A percentile compares a stretch with the other conserved stretches of the same genome.
Conservation (phyloP, 2,329 filamentous ascomycete species). For the Amauroascus verrucosus region DNA sequence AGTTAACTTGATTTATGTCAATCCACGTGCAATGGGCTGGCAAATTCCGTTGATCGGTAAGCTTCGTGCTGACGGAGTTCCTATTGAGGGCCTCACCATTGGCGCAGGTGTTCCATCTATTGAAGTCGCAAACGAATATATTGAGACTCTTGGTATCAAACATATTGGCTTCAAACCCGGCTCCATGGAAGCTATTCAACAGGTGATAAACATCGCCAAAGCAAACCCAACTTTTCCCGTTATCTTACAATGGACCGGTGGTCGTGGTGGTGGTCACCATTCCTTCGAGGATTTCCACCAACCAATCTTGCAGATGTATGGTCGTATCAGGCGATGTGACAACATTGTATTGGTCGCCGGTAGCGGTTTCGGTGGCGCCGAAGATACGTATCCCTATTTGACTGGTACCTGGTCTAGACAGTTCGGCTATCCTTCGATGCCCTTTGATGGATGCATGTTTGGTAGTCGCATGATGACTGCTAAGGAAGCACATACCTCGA, state of each 20-base stretch:
- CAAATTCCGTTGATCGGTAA: slow-evolving; percentile 76
- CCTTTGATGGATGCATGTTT: slow-evolving; percentile 83
- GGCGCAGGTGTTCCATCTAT: slow-evolving; percentile 89
- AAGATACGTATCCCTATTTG: slow-evolving; percentile 86
- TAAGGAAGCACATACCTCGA: slow-evolving; percentile 82
- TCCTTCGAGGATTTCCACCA: slow-evolving; percentile 94
- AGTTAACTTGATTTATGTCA: slow-evolving; percentile 85
- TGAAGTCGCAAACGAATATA: slow-evolving; percentile 87
- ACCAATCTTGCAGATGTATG: slow-evolving; percentile 83
- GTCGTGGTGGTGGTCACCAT: slow-evolving; percentile 86
- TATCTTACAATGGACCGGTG: slow-evolving; percentile 88
- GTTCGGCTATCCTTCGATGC: slow-evolving; percentile 84
- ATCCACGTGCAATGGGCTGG: slow-evolving; percentile 81
- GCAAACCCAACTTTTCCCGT: slow-evolving; percentile 92
- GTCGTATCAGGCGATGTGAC: slow-evolving; percentile 69
- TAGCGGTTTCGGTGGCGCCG: slow-evolving; percentile 80
- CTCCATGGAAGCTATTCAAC: slow-evolving; percentile 75
- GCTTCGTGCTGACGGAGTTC: slow-evolving; percentile 72
- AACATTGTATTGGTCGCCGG: slow-evolving; percentile 86
- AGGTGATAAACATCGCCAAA: slow-evolving; percentile 84
- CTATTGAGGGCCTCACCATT: slow-evolving; percentile 85
- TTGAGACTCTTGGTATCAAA: slow-evolving; percentile 82
- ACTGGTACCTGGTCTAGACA: slow-evolving; percentile 80
- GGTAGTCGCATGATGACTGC: slow-evolving; percentile 92
- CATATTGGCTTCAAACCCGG: slow-evolving; percentile 93